Conservation (phyloP, 129 eudicot genomes). For the Flaveria trinervia region DNA sequence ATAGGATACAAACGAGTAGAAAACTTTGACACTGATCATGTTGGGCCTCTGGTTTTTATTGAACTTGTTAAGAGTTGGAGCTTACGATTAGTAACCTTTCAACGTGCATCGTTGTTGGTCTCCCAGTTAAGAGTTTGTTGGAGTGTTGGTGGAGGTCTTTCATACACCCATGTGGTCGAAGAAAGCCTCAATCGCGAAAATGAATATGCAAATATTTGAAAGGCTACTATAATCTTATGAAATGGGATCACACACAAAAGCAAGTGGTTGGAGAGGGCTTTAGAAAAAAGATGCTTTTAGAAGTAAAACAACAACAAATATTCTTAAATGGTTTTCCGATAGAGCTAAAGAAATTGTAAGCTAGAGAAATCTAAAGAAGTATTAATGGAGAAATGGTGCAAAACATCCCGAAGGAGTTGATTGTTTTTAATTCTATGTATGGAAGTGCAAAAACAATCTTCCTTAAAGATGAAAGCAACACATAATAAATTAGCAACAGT, state of each 20-base stretch:
- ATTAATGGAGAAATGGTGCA: background rate
- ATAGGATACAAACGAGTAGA: constrained; percentile 4
- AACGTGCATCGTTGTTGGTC: constrained; percentile 9
- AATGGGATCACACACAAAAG: constrained; percentile 17
- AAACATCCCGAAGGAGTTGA: constrained; percentile 7
- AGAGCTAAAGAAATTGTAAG: constrained; percentile 6
- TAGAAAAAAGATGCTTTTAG: background rate
- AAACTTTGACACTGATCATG: background rate
- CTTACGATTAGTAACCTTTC: constrained; percentile 22
- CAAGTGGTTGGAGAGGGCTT: constrained; percentile 35
- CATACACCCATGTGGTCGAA: background rate
- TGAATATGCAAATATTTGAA: background rate
- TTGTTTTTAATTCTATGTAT: constrained; percentile 45
- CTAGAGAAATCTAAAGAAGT: background rate
- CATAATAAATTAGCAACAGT: background rate
- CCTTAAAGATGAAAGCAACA: background rate
- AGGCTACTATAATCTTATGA: constrained; percentile 31
- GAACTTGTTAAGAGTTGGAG: constrained; percentile 13
- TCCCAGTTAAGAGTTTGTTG: constrained; percentile 10
- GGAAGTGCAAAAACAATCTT: constrained; percentile 10
- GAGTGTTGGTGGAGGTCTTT: constrained; percentile 25
- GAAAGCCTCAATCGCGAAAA: background rate
- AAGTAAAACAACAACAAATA: constrained; percentile 13
- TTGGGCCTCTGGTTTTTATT: background rate
- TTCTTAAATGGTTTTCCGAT: constrained; percentile 24